Conservation (phyloP, 1,284 basidiomycete genomes). For the Puccinia novopanici region DNA sequence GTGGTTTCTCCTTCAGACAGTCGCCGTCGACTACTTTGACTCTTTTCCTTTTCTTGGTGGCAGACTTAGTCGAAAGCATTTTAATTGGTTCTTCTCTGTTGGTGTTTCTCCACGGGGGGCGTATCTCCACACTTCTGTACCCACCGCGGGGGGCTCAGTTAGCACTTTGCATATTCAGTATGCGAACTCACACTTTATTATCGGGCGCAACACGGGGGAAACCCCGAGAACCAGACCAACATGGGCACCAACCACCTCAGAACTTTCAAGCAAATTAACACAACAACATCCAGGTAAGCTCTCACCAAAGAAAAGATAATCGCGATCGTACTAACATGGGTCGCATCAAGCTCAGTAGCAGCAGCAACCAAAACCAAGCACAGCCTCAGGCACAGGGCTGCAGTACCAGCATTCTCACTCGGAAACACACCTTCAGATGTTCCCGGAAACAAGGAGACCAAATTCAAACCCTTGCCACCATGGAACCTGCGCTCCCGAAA, state of each 20-base stretch:
- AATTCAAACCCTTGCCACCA: conserved; percentile 30
- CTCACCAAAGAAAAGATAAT: background rate
- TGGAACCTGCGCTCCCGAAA: conserved; percentile 24
- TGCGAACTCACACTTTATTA: too few species aligned
- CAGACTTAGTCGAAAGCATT: background rate
- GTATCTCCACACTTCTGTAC: background rate
- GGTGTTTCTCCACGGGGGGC: background rate
- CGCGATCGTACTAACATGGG: too few species aligned
- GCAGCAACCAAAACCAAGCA: background rate
- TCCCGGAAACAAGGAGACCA: background rate
- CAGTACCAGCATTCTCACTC: conserved; percentile 12
- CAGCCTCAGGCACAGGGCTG: conserved; percentile 35
- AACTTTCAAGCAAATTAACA: background rate
- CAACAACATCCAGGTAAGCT: conserved; percentile 3
- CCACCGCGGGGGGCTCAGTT: background rate
- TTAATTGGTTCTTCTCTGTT: background rate
- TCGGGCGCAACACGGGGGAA: too few species aligned
- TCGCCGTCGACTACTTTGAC: conserved; percentile 19
- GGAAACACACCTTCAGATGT: background rate
- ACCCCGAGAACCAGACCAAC: too few species aligned
- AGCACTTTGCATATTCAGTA: background rate
- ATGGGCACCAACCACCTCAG: background rate
- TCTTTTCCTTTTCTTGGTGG: conserved; percentile 26
- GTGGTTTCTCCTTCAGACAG: conserved; percentile 23
- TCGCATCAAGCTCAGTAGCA: background rate